Base-by-base conservation (phyloP, 768 basidiomycete species). In the Leucocoprinus sp. region DNA sequence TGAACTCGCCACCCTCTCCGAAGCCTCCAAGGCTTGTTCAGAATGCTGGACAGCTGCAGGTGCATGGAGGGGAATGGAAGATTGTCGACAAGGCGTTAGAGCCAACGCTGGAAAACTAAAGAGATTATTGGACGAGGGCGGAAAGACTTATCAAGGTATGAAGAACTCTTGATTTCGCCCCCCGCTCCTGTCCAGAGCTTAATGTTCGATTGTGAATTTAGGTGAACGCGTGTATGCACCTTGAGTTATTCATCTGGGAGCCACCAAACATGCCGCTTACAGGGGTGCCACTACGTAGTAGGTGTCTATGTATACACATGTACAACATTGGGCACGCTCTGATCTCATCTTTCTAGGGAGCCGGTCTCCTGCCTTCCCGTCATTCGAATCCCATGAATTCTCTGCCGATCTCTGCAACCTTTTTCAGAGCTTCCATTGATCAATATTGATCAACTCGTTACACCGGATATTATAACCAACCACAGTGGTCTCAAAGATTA, bases 21-120 rank as follows among this genome's bases (percentile, higher is more conserved):
- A 74, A 33, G 84, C 84, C 5, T 80, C 79, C 39, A 75, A 71
- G 43, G 74, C 74, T 11, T 87, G 85, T 54, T 84, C 82, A 14
- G 88, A 91, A 57, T 87, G 86, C 59, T 91, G 87, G 87, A 78
- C 70, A 12, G 75, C 78, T 2, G 76, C 80, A 0, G 78, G 75
- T 0, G 74, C 76, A 15, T 89, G 84, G 82, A 66, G 73, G 23
- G 82, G 78, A 12, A 62, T 89, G 50, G 76, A 77, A 34, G 76
- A 78, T 17, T 77, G 76, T 55, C 69, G 77, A 45, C 75, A 76
- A n/a, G 69, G 71, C 3, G 78, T 90, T 17, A 70, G 74, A 29
- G 72, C 67, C 27, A 72, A 78, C 23, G 86, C 81, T 8, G 63
- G 63, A 23, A 81, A 76, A 55, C 67, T 90, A 54, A 80, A 80